A percentile compares a stretch with the other conserved stretches of the same genome.
phyloP scores from a whole-genome alignment of 2,329 filamentous ascomycete genomes.

The Hymenoscyphus salicellus region DNA sequence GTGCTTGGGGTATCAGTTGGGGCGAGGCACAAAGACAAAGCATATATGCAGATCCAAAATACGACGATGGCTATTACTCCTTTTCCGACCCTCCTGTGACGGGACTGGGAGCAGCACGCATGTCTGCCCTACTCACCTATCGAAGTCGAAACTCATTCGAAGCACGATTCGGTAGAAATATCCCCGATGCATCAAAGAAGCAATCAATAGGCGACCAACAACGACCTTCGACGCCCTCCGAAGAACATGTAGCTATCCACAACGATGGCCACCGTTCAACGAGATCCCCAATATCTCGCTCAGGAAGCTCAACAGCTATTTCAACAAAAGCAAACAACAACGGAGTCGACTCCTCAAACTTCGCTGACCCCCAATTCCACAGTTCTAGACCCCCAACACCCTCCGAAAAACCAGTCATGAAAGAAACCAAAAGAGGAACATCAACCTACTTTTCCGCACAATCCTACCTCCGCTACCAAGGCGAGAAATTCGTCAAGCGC shows the following conservation, averaged over 20 bases:
- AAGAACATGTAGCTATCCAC: slow-evolving; percentile 70
- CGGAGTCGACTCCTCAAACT: slow-evolving; percentile 37
- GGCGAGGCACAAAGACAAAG: slow-evolving; percentile 84
- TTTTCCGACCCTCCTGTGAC: slow-evolving; percentile 83
- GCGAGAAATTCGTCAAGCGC: slow-evolving; percentile 90
- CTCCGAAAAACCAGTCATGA: slow-evolving; percentile 36
- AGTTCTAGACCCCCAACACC: slow-evolving; percentile 54
- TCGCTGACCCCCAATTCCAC: slow-evolving; percentile 67
- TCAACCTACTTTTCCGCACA: slow-evolving; percentile 97
- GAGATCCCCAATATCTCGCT: slow-evolving; percentile 48
- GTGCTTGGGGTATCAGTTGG: slow-evolving; percentile 89
- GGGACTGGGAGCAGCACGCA: slow-evolving; percentile 88
- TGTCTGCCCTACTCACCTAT: slow-evolving; percentile 95
- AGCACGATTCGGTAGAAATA: slow-evolving; percentile 89
- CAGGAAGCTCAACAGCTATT: slow-evolving; percentile 35
- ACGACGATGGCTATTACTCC: slow-evolving; percentile 92
- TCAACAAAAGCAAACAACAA: slow-evolving; percentile 24
- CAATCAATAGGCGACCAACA: slow-evolving; percentile 75
- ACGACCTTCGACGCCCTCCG: slow-evolving; percentile 59
- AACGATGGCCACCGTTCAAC: slow-evolving; percentile 74
- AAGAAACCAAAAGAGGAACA: slow-evolving; percentile 39
- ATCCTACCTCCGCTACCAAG: slow-evolving; percentile 95
- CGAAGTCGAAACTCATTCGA: slow-evolving; percentile 96
- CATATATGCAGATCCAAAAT: slow-evolving; percentile 98
- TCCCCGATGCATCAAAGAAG: slow-evolving; percentile 75